phyloP scores from a whole-genome alignment of 2,329 filamentous ascomycete species.

The Diaporthe ilicicola region DNA sequence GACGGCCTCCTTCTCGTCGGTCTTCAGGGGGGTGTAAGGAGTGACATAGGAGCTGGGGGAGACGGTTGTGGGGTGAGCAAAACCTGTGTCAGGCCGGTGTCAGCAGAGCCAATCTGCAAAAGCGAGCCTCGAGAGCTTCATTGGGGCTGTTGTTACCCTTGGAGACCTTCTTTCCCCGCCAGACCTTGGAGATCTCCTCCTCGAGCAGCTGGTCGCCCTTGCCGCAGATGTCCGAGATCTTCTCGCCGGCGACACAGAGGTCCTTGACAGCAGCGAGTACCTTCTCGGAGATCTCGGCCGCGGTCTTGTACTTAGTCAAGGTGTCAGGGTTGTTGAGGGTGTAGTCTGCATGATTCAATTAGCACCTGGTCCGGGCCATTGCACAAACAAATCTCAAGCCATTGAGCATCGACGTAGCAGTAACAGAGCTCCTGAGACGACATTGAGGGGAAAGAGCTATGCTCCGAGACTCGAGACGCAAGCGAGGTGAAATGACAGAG shows the following conservation, averaged over 20 bases:
- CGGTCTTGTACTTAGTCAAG: slow-evolving; percentile 99
- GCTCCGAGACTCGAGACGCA: background rate
- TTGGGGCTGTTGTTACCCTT: slow-evolving; percentile 71
- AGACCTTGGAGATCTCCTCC: slow-evolving; percentile 94
- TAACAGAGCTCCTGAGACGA: background rate
- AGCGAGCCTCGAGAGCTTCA: background rate
- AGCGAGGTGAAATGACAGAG: background rate
- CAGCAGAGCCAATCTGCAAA: slow-evolving; percentile 1
- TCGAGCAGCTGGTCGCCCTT: slow-evolving; percentile 94
- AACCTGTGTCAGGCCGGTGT: slow-evolving; percentile 60
- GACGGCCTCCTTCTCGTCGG: slow-evolving; percentile 85
- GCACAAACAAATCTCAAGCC: background rate
- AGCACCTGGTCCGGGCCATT: background rate
- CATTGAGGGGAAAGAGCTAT: background rate
- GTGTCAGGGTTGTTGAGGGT: slow-evolving; percentile 91
- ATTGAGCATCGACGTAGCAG: background rate
- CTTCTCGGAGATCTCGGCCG: slow-evolving; percentile 93
- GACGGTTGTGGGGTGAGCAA: slow-evolving; percentile 93
- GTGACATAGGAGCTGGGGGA: slow-evolving; percentile 95
- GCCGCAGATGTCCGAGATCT: slow-evolving; percentile 94
- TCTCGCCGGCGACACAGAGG: slow-evolving; percentile 82
- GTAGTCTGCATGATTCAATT: slow-evolving; percentile 68
- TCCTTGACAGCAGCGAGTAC: slow-evolving; percentile 85
- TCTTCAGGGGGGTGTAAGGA: slow-evolving; percentile 90
- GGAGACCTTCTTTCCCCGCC: slow-evolving; percentile 95